Evolutionary conservation across 2,329 filamentous ascomycete species (phyloP).

Genomic region (Colletotrichum tamarilloi): DNA sequence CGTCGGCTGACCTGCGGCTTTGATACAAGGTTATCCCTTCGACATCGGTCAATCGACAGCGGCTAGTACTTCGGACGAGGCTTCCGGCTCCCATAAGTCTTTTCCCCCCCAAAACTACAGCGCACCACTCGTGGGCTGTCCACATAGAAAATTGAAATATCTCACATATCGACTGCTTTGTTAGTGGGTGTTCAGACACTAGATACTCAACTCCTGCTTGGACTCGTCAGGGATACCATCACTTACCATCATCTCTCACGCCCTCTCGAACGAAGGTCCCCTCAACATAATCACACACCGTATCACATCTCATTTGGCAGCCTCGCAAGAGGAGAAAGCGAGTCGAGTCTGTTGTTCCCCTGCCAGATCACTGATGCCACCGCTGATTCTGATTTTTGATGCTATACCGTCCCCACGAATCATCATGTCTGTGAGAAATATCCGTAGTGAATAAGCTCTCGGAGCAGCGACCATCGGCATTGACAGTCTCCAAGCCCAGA

Average conservation of each 20-base stretch:
- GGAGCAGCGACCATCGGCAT: background rate
- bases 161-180: conserved; percentile 26
- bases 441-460: background rate
- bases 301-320: conserved; percentile 25
- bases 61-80: conserved; percentile 23
- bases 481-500: background rate
- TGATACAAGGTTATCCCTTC: conserved; percentile 32
- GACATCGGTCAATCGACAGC: conserved; percentile 28
- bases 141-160: conserved; percentile 2
- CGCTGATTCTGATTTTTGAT: background rate
- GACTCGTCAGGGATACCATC: conserved; percentile 25
- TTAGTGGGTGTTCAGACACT: conserved; percentile 26
- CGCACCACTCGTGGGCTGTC: background rate
- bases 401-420: background rate
- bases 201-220: background rate
- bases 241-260: conserved; percentile 10
- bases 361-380: background rate
- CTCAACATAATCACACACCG: conserved; percentile 1
- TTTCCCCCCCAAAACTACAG: conserved; percentile 2
- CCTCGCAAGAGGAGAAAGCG: background rate
- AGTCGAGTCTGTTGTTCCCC: background rate
- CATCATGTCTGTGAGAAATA: background rate
- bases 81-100: conserved; percentile 21
- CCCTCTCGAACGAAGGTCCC: background rate
- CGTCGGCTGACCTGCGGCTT: conserved; percentile 8